Evolutionary conservation across 23 red algal genomes (phyloP), one percentile per base, ranked within the genome.

Genomic region (Cyanidiococcus yangmingshanensis): DNA sequence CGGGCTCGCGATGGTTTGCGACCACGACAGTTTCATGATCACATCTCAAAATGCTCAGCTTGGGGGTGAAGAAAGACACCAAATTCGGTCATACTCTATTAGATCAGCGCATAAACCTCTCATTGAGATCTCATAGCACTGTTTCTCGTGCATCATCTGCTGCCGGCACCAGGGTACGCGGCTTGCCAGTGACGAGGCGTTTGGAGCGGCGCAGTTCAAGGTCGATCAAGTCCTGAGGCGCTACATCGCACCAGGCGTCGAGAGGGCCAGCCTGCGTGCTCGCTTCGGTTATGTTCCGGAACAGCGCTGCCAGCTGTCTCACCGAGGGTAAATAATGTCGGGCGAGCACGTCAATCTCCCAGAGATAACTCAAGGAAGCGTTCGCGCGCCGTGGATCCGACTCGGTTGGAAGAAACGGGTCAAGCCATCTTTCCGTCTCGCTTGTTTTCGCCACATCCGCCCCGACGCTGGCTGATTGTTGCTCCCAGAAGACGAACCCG

Each of bases 401-500:
- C 63, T 71, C 63, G 27, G 15, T 29, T 2, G 63, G 16, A 2
- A 25, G 27, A 35, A 71, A 71, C 63, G 63, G 63, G 63, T 71
- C 63, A 29, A 3, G 15, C n/a, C 3, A 3, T 30, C 3, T 2
- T 7, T 30, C 63, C 12, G 63, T 2, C 32, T 12, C 27, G 16
- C 3, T 17, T 7, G 12, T 32, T 17, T 12, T 29, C 16, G 12
- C 3, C 63, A 27, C 63, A 54, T 54, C 45, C 21, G 12, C 45
- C 12, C 12, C 45, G 7, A 7, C 12, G 7, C 21, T 7, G 27
- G 12, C 63, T 12, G 12, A 27, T 12, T 2, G 12, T 35, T 7
- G 63, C 32, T 71, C 63, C 63, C 63, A 71, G 7, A 71, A 35
- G 12, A 35, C 32, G 63, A 71, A 71, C 32, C 63, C 63, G 27